Conservation (phyloP, 306 rosid species). For the Datisca glomerata region DNA sequence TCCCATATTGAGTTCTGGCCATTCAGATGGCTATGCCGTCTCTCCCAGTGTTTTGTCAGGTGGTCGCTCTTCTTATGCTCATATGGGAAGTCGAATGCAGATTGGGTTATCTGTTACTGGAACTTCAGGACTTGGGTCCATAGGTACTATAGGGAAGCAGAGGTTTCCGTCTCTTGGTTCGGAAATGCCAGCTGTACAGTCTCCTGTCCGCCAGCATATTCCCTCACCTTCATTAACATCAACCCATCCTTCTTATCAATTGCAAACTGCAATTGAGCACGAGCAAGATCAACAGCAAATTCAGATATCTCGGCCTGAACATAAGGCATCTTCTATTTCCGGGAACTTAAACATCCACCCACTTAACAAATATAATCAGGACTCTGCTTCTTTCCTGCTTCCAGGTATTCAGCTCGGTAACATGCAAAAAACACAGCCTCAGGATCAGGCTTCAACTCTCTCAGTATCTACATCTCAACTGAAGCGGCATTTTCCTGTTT, state of each 20-base stretch:
- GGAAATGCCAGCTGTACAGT: slow-evolving; percentile 39
- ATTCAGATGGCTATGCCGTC: slow-evolving; percentile 28
- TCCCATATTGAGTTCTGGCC: slow-evolving; percentile 19
- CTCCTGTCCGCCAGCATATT: slow-evolving; percentile 37
- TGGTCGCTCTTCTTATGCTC: slow-evolving; percentile 23
- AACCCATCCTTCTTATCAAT: slow-evolving; percentile 27
- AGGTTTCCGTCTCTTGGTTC: slow-evolving; percentile 27
- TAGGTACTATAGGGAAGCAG: slow-evolving; percentile 33
- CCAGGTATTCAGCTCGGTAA: slow-evolving; percentile 23
- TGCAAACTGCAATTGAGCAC: slow-evolving; percentile 21
- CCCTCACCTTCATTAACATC: slow-evolving; percentile 22
- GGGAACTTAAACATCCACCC: slow-evolving; percentile 19
- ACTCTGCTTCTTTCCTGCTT: slow-evolving; percentile 20
- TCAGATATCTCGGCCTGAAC: slow-evolving; percentile 20
- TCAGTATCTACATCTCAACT: slow-evolving; percentile 30
- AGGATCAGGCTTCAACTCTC: slow-evolving; percentile 26
- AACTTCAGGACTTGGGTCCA: slow-evolving; percentile 21
- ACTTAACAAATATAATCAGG: slow-evolving; percentile 26
- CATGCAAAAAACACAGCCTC: slow-evolving; percentile 33
- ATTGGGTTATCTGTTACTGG: slow-evolving; percentile 17
- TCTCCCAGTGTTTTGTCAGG: slow-evolving; percentile 26
- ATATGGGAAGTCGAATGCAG: slow-evolving; percentile 28
- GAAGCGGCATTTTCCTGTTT: slow-evolving; percentile 18
- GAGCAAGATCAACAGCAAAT: slow-evolving; percentile 24
- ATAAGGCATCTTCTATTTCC: slow-evolving; percentile 26